Evolutionary conservation across 2,329 filamentous ascomycete genomes (phyloP), one percentile per base, ranked within the genome.

Genomic region (Stagonosporopsis vannaccii): DNA sequence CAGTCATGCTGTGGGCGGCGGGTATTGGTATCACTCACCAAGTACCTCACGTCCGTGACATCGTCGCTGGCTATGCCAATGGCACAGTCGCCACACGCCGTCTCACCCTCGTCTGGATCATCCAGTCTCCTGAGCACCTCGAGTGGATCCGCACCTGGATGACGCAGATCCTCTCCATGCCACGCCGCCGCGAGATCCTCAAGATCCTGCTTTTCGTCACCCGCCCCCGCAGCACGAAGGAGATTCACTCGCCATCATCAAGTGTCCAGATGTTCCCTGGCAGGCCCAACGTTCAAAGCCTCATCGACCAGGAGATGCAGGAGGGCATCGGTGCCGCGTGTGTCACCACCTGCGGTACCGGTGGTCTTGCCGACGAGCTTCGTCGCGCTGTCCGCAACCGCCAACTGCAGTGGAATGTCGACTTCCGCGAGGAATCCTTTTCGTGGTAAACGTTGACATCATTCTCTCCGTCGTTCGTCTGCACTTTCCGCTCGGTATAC

Each of bases 11-110:
- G 53, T 92, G 97, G 72, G 93, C 94, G 12, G 93, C 92, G 53
- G 91, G 94, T 54, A 92, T 95, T 5, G 95, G 95, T 60, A 98
- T 99, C 77, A 97, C 94, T 1, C 94, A 98, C 75, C 92, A 96
- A 74, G 86, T 98, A 26, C 91, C 92, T 30, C 96, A 96, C 75
- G 84, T 97, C 8, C 88, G 87, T 51, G 89, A 95, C 56, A 77
- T 82, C 17, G 79, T 82, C 37, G 75, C 75, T 44, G 77, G 80
- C 76, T 69, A 85, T 81, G 81, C 82, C 80, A 78, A 91, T 85
- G 89, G 65, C 56, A 92, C 87, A 1, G 87, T 92, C 33, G 92
- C 94, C 4, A 92, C 91, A 3, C 88, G 92, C 47, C 87, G 89
- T 36, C 79, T 98, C 42, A 91, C 89, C 1, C 86, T 98, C 7